Evolutionary conservation across 2,329 filamentous ascomycete genomes (phyloP), one percentile per base, ranked within the genome.

Genomic region (Stachybotrys chartarum): DNA sequence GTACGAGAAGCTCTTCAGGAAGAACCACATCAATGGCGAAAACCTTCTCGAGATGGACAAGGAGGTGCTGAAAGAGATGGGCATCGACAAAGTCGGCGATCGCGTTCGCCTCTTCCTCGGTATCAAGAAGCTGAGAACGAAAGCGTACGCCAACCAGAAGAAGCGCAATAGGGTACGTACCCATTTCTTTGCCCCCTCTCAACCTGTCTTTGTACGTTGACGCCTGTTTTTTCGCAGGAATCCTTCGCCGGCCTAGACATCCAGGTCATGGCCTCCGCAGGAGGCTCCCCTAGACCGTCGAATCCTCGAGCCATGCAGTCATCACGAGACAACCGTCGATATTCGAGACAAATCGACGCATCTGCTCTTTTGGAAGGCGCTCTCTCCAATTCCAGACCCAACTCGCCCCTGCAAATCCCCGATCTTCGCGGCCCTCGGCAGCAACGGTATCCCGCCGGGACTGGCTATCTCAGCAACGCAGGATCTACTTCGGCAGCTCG

Each of bases 1-100:
- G 68, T 97, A 99, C 73, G 91, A 96, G 69, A 86, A 89, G 66
- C 73, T 96, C 30, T 97, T 97, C 73, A 75, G 89, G 73, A 86
- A 86, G 68, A 96, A 99, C 71, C 90, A 97, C 72, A 97, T 99
- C 77, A 99, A 94, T 68, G 94, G 94, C 65, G 91, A 97, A 75
- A 97, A 96, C 68, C 78, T 99, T 49, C 81, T 99, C 63, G 94
- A 99, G 74, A 93, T 97, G 80, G 94, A 99, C 72, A 95, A 96
- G 77, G 87, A 91, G 55, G 91, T 96, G 46, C 80, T 99, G 60
- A 95, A 96, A 72, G 94, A 99, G 71, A 96, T 99, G 84, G 94
- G 94, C 48, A 93, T 99, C 63, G 95, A 96, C 63, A 99, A 97
- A 73, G 90, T 99, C 61, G 94, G 94, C 60, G 94, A 99, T 71